Evolutionary conservation across 805 yeast species (phyloP).

Genomic region (Saccharomycopsis malanga): DNA sequence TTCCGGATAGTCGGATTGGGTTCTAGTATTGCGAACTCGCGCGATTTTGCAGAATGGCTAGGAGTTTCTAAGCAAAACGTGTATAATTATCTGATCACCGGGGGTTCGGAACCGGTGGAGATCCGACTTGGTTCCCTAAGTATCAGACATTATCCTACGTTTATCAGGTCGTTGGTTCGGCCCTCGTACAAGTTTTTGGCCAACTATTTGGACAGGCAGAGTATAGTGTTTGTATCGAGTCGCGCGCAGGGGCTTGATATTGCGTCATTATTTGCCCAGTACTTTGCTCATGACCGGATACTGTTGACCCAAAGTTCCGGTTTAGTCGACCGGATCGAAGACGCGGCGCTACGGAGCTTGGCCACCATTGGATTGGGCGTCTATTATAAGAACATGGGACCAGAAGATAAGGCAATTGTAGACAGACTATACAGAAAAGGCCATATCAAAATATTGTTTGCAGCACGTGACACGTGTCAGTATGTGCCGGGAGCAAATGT

Average conservation of each 20-base stretch:
- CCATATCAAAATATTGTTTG: constrained; percentile 49
- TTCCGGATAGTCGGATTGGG: constrained; percentile 65
- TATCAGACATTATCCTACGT: constrained; percentile 44
- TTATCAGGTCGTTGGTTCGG: constrained; percentile 43
- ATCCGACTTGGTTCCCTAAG: constrained; percentile 47
- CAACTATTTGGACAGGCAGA: constrained; percentile 28
- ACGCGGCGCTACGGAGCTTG: constrained; percentile 37
- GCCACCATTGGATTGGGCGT: constrained; percentile 58
- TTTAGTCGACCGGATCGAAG: constrained; percentile 39
- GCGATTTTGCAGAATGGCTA: constrained; percentile 82
- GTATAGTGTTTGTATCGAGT: constrained; percentile 52
- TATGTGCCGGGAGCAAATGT: constrained; percentile 44
- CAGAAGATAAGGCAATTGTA: constrained; percentile 47
- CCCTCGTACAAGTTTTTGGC: constrained; percentile 41
- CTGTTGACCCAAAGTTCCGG: constrained; percentile 31
- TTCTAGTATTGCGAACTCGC: constrained; percentile 63
- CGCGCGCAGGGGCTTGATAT: constrained; percentile 48
- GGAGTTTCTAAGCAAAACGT: constrained; percentile 56
- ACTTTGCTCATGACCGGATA: constrained; percentile 32
- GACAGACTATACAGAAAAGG: constrained; percentile 45
- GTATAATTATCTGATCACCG: constrained; percentile 64
- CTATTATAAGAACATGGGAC: constrained; percentile 49
- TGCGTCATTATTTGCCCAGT: constrained; percentile 37
- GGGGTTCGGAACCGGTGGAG: constrained; percentile 48
- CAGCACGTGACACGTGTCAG: constrained; percentile 49